A percentile compares a stretch with the other conserved stretches of the same genome.
These are phyloP conservation scores for Cronartium quercuum DNA, from an alignment of 1,284 basidiomycete species.

Conservation along the genomic window DNA sequence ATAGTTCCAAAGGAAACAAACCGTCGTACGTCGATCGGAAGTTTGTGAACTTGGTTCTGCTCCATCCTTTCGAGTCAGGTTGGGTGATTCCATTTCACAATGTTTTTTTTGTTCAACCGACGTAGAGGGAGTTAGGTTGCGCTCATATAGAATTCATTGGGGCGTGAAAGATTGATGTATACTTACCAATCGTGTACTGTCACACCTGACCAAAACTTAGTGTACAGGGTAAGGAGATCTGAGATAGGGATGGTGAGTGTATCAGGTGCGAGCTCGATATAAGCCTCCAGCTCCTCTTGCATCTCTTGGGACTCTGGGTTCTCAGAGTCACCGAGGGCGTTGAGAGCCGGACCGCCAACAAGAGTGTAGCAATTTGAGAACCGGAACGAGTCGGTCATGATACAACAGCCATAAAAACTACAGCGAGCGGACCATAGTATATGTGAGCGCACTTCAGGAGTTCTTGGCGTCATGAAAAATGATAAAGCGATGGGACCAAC, in stretches of 20 bases:
- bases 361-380: slow-evolving; percentile 34
- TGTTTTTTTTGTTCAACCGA: not conserved
- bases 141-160: no score
- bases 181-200: slow-evolving; percentile 72
- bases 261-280: slow-evolving; percentile 24
- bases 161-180: no score
- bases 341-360: slow-evolving; percentile 12
- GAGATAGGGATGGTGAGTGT: slow-evolving; percentile 45
- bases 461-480: not conserved
- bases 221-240: slow-evolving; percentile 73
- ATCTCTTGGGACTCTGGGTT: slow-evolving; percentile 24
- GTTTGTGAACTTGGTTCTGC: slow-evolving; percentile 61
- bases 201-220: slow-evolving; percentile 72
- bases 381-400: slow-evolving; percentile 28
- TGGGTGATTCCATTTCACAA: not conserved
- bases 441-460: slow-evolving; percentile 5
- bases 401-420: slow-evolving; percentile 32
- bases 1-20: slow-evolving; percentile 99
- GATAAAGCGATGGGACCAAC: slow-evolving; percentile 53
- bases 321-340: slow-evolving; percentile 19
- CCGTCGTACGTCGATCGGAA: slow-evolving; percentile 80
- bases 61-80: slow-evolving; percentile 55
- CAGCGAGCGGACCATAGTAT: slow-evolving; percentile 4
- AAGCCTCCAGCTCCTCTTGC: slow-evolving; percentile 25
- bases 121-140: no score